Evolutionary conservation across 805 yeast genomes (phyloP), one percentile per base, ranked within the genome.

Genomic region (Metschnikowia gruessii): DNA sequence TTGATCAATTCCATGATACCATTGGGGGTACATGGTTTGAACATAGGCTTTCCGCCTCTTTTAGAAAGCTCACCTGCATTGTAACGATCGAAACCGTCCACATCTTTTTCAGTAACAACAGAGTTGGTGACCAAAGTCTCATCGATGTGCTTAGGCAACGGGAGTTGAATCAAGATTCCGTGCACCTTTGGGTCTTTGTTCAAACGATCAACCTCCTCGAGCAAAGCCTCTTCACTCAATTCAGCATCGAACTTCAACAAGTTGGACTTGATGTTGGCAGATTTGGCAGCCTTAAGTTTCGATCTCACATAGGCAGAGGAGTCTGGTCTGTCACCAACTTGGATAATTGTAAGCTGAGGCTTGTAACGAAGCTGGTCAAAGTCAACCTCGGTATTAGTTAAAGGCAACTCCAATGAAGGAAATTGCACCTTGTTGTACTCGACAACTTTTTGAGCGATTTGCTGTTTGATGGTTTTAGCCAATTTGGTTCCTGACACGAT

Each of bases 1-100:
- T 85, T 80, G 60, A 92, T 75, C 60, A 92, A 72, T 59, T 82
- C 85, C 74, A 92, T 83, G 58, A 90, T 81, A 48, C 99, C 99
- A 68, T 84, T 82, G 45, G 99, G 99, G 24, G 99, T 92, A 71
- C 98, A 92, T 30, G 99, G 98, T 54, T 84, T 75, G 67, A 89
- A 91, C 50, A 72, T 68, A 28, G 97, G 96, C 31, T 72, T 63
- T 18, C 97, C 97, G 43, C 88, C 88, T 55, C 87, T 82, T 68
- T 90, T 89, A 57, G 91, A 80, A 49, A 92, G 76, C 62, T 92
- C 97, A 50, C 97, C 98, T 47, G 88, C 82, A 65, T 94, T 94
- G 59, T 75, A 77, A 46, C 90, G 82, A 36, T 91, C 94, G 60
- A 92, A 94, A 1, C 99, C 99, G 65, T 92, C 99, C 39, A 94